A percentile compares a stretch with the other conserved stretches of the same genome.
These are phyloP conservation scores for Quercus variabilis DNA, from an alignment of 306 rosid genomes.

Conservation along the genomic window DNA sequence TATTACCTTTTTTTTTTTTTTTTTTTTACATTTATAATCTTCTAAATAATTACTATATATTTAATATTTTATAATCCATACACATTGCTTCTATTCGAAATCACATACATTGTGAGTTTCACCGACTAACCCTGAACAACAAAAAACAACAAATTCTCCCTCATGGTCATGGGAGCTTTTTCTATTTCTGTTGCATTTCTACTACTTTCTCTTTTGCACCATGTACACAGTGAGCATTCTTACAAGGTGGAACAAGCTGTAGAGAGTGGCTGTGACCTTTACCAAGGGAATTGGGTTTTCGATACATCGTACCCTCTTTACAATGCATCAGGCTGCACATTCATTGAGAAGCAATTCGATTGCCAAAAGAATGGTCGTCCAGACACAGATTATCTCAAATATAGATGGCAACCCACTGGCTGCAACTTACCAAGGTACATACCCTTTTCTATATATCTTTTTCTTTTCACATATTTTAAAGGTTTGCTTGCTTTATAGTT, in stretches of 20 bases:
- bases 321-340: constrained; percentile 46
- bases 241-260: not conserved
- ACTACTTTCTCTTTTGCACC: constrained; percentile 14
- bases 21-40: too few species aligned
- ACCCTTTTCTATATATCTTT: not conserved
- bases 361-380: constrained; percentile 65
- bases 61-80: too few species aligned
- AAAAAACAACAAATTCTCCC: not conserved
- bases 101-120: too few species aligned
- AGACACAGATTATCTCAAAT: constrained; percentile 55
- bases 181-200: not conserved
- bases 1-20: too few species aligned
- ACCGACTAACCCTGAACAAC: too few species aligned
- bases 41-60: too few species aligned
- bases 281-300: constrained; percentile 54
- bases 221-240: constrained; percentile 15
- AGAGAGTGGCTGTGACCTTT: constrained; percentile 44
- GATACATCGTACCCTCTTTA: constrained; percentile 62
- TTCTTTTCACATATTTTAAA: not conserved
- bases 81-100: too few species aligned
- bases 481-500: too few species aligned
- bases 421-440: constrained; percentile 65
- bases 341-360: constrained; percentile 54
- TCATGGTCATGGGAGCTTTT: constrained; percentile 29
- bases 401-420: constrained; percentile 66